These are phyloP conservation scores for Trametes coccinea DNA, from an alignment of 768 basidiomycete genomes.

Conservation along the genomic window DNA sequence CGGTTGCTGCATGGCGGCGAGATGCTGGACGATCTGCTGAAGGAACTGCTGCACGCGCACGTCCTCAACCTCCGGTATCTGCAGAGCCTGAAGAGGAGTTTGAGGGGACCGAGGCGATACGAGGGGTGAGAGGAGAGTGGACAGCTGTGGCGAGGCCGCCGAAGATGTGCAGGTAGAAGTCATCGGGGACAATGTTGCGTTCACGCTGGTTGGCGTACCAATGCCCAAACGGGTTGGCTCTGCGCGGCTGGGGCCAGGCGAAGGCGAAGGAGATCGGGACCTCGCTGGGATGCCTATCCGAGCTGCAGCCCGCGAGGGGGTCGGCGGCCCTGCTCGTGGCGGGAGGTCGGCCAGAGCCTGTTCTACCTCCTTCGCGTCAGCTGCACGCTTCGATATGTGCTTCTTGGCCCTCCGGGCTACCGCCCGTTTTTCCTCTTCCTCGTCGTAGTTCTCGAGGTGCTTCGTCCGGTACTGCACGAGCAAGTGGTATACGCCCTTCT, in stretches of 20 bases:
- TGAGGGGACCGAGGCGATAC: not conserved
- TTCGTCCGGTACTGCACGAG: constrained; percentile 81
- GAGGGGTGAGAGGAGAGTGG: constrained; percentile 3
- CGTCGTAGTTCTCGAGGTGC: constrained; percentile 72
- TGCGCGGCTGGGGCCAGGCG: constrained; percentile 19
- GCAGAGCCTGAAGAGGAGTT: constrained; percentile 6
- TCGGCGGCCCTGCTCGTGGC: constrained; percentile 57
- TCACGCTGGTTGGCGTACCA: not conserved
- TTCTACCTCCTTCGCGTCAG: constrained; percentile 18
- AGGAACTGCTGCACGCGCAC: constrained; percentile 82
- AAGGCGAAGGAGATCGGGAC: constrained; percentile 18
- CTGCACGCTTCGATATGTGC: constrained; percentile 32
- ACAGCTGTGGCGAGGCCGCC: not conserved
- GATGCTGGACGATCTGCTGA: constrained; percentile 78
- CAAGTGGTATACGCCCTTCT: constrained; percentile 93
- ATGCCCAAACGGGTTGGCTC: constrained; percentile 13
- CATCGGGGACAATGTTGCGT: constrained; percentile 1
- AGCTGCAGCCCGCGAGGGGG: constrained; percentile 54
- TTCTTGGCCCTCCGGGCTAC: constrained; percentile 38
- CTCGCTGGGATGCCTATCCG: constrained; percentile 29
- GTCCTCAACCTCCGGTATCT: constrained; percentile 72
- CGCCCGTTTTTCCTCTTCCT: constrained; percentile 55
- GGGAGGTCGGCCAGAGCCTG: constrained; percentile 37
- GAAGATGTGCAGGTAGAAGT: constrained; percentile 13
- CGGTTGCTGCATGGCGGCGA: constrained; percentile 63